Evolutionary conservation across 108 stramenopile genomes (phyloP), one percentile per base, ranked within the genome.

Genomic region (Epipyxis sp.): DNA sequence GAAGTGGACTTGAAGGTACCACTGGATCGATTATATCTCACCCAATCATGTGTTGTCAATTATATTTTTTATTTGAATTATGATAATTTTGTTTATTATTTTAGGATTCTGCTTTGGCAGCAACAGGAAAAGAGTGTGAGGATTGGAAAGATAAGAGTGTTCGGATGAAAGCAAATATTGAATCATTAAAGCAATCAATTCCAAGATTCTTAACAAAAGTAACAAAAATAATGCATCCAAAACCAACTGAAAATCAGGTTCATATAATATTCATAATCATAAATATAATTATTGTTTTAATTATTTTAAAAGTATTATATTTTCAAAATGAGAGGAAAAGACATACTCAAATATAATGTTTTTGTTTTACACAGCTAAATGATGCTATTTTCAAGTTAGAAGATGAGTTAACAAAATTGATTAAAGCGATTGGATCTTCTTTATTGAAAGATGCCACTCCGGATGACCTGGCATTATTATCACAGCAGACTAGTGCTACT

Each of bases 1-100:
- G 71, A 74, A 74, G 71, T 74, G 16, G 71, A 74, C 34, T 20
- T 74, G 6, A n/a, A n/a, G n/a, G n/a, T n/a, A n/a, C n/a, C n/a
- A n/a, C n/a, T n/a, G n/a, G n/a, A n/a, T n/a, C n/a, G n/a, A n/a
- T n/a, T n/a, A n/a, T n/a, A n/a, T n/a, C n/a, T n/a, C n/a, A n/a
- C n/a, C n/a, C n/a, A n/a, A n/a, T n/a, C n/a, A n/a, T n/a, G n/a
- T n/a, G n/a, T n/a, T n/a, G n/a, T n/a, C n/a, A n/a, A n/a, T n/a
- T n/a, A n/a, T n/a, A n/a, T n/a, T n/a, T n/a, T n/a, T n/a, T n/a
- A n/a, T n/a, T n/a, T n/a, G n/a, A n/a, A n/a, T n/a, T n/a, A n/a
- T n/a, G n/a, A n/a, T n/a, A n/a, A n/a, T n/a, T n/a, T n/a, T n/a
- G n/a, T n/a, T n/a, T n/a, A n/a, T n/a, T n/a, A n/a, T n/a, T n/a